These are phyloP conservation scores for Malassezia sp. DNA, from an alignment of 1,284 basidiomycete genomes.

Conservation along the genomic window DNA sequence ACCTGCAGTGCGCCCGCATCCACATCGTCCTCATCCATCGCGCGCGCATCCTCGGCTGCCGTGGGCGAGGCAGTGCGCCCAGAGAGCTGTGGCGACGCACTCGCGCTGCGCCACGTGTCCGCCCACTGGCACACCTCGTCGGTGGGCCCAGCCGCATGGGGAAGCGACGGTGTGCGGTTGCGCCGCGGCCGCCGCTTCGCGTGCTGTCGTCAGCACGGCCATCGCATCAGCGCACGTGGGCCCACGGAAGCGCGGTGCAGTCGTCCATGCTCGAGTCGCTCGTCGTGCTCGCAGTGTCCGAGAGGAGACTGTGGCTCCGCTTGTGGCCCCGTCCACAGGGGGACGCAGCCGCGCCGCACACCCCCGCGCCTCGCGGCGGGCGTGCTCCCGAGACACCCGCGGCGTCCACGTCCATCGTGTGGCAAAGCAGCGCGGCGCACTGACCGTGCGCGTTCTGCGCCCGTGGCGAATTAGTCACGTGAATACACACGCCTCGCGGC, in stretches of 20 bases:
- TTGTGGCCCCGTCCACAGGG: background rate
- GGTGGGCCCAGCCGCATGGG: background rate
- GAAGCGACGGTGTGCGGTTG: background rate
- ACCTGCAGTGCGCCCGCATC: too few species aligned
- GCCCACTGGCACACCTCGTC: background rate
- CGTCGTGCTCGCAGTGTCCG: background rate
- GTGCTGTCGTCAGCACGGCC: too few species aligned
- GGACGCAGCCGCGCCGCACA: background rate
- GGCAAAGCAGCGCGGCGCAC: background rate
- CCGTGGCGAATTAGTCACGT: too few species aligned
- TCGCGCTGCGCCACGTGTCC: background rate
- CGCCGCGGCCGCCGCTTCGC: background rate
- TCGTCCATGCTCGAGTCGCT: conserved; percentile 3
- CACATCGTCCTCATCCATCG: too few species aligned
- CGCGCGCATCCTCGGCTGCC: too few species aligned
- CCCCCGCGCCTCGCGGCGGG: too few species aligned
- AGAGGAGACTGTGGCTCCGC: background rate
- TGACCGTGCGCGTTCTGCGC: too few species aligned
- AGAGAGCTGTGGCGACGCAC: background rate
- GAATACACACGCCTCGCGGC: too few species aligned
- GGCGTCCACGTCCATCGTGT: background rate
- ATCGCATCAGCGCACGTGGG: background rate
- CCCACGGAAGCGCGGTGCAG: background rate
- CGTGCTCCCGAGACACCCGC: too few species aligned
- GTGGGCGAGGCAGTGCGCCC: background rate